These are phyloP conservation scores for Aspergillus floridensis DNA, from an alignment of 2,329 filamentous ascomycete genomes.

Conservation along the genomic window DNA sequence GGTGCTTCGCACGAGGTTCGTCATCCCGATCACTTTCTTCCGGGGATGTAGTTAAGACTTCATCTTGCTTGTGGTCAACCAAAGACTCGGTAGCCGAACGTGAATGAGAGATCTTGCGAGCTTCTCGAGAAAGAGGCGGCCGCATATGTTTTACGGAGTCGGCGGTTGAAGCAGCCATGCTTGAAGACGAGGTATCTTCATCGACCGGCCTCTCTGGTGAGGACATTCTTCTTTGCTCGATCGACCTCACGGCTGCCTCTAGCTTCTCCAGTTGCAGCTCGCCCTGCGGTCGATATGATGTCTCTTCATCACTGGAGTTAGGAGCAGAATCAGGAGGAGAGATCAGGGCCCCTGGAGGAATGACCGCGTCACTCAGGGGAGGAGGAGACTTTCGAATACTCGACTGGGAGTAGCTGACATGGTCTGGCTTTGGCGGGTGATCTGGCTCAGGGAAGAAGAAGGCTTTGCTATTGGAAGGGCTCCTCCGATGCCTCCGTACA, in stretches of 20 bases:
- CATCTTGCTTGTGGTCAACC: conserved; percentile 46
- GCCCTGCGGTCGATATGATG: conserved; percentile 42
- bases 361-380: conserved; percentile 71
- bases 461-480: conserved; percentile 50
- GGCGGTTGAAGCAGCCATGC: conserved; percentile 26
- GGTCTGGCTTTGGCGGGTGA: conserved; percentile 19
- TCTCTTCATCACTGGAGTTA: conserved; percentile 77
- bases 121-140: conserved; percentile 52
- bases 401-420: conserved; percentile 45
- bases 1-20: conserved; percentile 68
- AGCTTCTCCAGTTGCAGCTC: conserved; percentile 61
- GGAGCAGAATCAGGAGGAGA: conserved; percentile 84
- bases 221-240: conserved; percentile 51
- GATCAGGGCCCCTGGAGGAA: conserved; percentile 80
- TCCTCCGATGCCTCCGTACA: conserved; percentile 60
- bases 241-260: conserved; percentile 77
- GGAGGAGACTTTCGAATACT: conserved; percentile 80
- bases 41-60: conserved; percentile 43
- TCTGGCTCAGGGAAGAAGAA: conserved; percentile 31
- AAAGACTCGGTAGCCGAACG: conserved; percentile 58
- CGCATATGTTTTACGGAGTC: conserved; percentile 21
- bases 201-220: conserved; percentile 27
- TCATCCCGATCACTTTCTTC: conserved; percentile 58
- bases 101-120: conserved; percentile 61
- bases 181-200: conserved; percentile 27